Percentiles rank a stretch among this genome's conserved stretches.
These are phyloP conservation scores for Eimeria acervulina DNA, from an alignment of 169 alveolate species.

Conservation along the genomic window DNA sequence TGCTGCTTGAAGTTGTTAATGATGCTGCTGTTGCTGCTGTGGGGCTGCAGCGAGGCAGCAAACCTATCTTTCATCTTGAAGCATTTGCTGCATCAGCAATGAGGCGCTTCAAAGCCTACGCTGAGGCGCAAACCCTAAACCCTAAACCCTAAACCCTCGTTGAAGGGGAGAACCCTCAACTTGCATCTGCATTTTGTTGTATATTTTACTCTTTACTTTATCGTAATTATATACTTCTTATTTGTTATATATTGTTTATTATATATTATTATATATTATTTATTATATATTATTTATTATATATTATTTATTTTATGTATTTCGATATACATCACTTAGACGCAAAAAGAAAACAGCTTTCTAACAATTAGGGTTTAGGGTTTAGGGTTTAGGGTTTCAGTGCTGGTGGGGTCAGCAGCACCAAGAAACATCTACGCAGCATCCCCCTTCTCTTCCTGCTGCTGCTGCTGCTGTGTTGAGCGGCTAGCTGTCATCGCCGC, in stretches of 20 bases:
- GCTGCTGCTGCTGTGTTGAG: no score
- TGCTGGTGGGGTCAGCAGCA: no score
- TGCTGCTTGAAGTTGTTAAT: background rate
- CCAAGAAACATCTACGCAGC: no score
- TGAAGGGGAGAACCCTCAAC: no score
- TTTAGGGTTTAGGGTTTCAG: no score
- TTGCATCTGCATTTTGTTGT: background rate
- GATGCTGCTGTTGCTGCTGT: slow-evolving; percentile 16
- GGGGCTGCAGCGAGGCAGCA: slow-evolving; percentile 87
- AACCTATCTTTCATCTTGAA: slow-evolving; percentile 91
- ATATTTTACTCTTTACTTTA: background rate
- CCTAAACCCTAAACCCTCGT: no score
- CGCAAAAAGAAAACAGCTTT: no score
- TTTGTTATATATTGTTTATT: no score
- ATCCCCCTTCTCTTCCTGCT: no score
- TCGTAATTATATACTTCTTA: background rate
- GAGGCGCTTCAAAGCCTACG: background rate
- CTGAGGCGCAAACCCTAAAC: slow-evolving; percentile 31
- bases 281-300: background rate
- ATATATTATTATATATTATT: background rate
- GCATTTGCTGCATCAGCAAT: slow-evolving; percentile 55
- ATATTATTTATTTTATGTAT: background rate
- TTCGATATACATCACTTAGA: no score
- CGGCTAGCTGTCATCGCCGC: no score
- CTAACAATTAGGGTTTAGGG: no score